Conservation (phyloP, 129 eudicot genomes). For the Chrysanthemum makinoi region DNA sequence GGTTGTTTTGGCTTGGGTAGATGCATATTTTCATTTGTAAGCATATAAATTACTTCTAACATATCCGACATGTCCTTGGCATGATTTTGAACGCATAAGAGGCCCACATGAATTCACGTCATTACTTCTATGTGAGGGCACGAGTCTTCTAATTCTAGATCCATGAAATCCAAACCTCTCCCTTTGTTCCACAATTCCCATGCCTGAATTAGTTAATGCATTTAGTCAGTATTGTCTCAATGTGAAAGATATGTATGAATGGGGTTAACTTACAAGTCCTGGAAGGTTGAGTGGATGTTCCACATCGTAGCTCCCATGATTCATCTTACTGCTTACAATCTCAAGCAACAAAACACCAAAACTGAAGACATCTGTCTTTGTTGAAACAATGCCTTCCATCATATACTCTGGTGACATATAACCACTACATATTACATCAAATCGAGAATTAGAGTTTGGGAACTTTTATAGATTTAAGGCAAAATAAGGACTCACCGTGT, state of each 20-base stretch:
- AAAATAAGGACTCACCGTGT: constrained; percentile 32
- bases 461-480: not conserved
- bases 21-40: constrained; percentile 30
- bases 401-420: constrained; percentile 38
- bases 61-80: constrained; percentile 22
- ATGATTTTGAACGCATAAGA: constrained; percentile 35
- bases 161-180: constrained; percentile 32
- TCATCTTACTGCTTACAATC: constrained; percentile 31
- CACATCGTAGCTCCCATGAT: constrained; percentile 23
- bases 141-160: constrained; percentile 23
- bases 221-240: not conserved
- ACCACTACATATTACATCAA: constrained; percentile 20
- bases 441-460: not conserved
- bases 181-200: constrained; percentile 39
- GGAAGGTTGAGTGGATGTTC: constrained; percentile 31
- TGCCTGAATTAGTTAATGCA: constrained; percentile 20
- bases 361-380: constrained; percentile 25
- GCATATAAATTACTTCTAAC: constrained; percentile 34
- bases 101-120: constrained; percentile 41
- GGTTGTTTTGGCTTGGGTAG: constrained; percentile 47
- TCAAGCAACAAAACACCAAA: constrained; percentile 38
- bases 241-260: no score
- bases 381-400: constrained; percentile 23
- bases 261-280: constrained; percentile 30
- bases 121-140: constrained; percentile 27